Conservation (phyloP, 257 asterid species). For the Capsicum baccatum region DNA sequence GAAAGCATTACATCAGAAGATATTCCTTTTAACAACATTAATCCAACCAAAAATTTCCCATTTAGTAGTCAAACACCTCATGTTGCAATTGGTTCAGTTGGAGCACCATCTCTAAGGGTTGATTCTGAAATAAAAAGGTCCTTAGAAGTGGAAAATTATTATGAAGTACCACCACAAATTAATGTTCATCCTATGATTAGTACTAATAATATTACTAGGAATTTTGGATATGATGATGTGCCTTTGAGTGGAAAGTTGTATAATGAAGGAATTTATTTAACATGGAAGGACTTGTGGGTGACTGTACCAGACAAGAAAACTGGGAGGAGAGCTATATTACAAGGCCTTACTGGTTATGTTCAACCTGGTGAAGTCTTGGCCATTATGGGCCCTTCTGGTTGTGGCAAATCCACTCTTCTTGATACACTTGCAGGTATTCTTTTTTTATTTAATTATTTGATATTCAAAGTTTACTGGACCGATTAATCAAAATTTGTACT, state of each 20-base stretch:
- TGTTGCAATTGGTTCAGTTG: neutral
- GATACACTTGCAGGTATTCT: constrained; percentile 59
- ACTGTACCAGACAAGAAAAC: constrained; percentile 48
- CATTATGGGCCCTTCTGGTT: constrained; percentile 77
- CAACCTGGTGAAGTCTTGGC: constrained; percentile 59
- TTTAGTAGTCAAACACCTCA: constrained; percentile 28
- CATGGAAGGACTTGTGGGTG: constrained; percentile 65
- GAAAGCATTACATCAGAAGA: constrained; percentile 29
- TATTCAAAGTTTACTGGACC: neutral
- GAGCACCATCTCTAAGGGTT: constrained; percentile 35
- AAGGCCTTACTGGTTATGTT: constrained; percentile 59
- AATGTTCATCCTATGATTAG: neutral
- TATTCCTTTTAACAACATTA: neutral
- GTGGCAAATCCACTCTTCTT: constrained; percentile 74
- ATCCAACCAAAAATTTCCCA: constrained; percentile 33
- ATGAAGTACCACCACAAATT: neutral
- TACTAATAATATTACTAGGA: too few relatives aligned
- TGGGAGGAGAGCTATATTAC: constrained; percentile 49
- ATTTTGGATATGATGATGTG: neutral
- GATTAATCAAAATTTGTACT: too few relatives aligned
- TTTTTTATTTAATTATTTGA: neutral
- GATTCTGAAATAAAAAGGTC: constrained; percentile 28
- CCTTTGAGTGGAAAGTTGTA: neutral
- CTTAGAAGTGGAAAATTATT: constrained; percentile 20
- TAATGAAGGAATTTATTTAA: constrained; percentile 49